Base-by-base conservation (phyloP, 257 asterid species). In the Forsythia suspensa region DNA sequence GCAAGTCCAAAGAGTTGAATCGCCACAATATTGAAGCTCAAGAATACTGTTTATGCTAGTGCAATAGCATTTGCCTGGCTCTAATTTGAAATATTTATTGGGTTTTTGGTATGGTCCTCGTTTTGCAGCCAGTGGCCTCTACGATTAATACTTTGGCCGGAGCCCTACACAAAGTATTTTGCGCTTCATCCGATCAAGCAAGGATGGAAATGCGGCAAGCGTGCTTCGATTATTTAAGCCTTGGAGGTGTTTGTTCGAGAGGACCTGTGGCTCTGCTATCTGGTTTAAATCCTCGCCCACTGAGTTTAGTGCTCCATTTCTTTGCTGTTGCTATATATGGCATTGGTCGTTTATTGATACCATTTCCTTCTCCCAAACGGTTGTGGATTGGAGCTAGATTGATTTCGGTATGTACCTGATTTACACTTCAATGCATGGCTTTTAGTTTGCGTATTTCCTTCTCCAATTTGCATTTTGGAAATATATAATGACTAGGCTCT, bases 161-260 rank as follows among this genome's bases (percentile, higher is more conserved):
- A 24, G 91, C 89, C 20, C 76, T 87, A 6, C 79, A 89, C 80
- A 89, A 83, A 80, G 88, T 89, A 18, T 89, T 85, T 18, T 85
- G 89, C 71, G 89, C 92, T 73, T 89, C 89, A 18, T 74, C 89
- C 38, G 92, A 89, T 78, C 87, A 80, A 83, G 91, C 89, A 21
- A 87, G 89, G 79, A 77, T 77, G 42, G 92, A 89, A 81, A 85
- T 89, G 92, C 87, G 89, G 4, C 78, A 87, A 34, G 92, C 91
- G 2, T 80, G 90, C 71, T 89, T 89, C 11, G 91, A 87, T 75
- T 89, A 89, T 76, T 82, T 89, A 84, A 83, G 89, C 82, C 87
- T 87, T 20, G 91, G 89, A 39, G 92, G 92, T 36, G 81, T 77
- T 71, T 89, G 86, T 55, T 85, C 92, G 4, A 80, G 71, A 21